Evolutionary conservation across 2,329 filamentous ascomycete genomes (phyloP), one percentile per base, ranked within the genome.

Genomic region (Monilinia fructigena): DNA sequence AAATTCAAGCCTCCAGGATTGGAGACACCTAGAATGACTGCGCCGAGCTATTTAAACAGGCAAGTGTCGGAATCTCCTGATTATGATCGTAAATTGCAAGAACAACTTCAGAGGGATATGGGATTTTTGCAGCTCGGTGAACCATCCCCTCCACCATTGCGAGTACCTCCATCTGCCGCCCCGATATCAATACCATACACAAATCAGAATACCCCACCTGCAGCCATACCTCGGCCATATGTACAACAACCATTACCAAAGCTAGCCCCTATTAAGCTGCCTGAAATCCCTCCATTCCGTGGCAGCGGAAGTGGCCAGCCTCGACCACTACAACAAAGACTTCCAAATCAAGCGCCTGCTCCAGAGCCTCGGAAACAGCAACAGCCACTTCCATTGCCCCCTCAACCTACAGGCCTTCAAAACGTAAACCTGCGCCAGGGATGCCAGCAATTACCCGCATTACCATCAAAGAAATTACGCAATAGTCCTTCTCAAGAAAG

Each of bases 71-170:
- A 82, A 63, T 86, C 86, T 4, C 80, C 82, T 11, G 86, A 88
- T 67, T 87, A 88, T 70, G 86, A 89, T 71, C 80, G 81, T 55
- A 82, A 83, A 53, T 75, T 88, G 53, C 86, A 87, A 68, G 83
- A 85, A 50, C 85, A 89, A 74, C 76, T 90, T n/a, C 85, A 86
- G 70, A 82, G 82, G 66, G 87, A 89, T 69, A 84, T 89, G 79
- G 80, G 80, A 40, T 80, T 81, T 70, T 77, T 89, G 70, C 85
- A 83, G 65, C 76, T 89, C 55, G 78, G 68, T 67, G 70, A 69
- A 58, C 67, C 70, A 45, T 69, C 76, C 61, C 70, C 73, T 60
- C 70, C 72, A 67, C 66, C 73, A 69, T 26, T 72, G 68, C 66
- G 48, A 54, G 40, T 53, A 42, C 26, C 63, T 26, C 56, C 47